Conservation (phyloP, 371 early-diverging fungal genomes). For the Phascolomyces articulosus region DNA sequence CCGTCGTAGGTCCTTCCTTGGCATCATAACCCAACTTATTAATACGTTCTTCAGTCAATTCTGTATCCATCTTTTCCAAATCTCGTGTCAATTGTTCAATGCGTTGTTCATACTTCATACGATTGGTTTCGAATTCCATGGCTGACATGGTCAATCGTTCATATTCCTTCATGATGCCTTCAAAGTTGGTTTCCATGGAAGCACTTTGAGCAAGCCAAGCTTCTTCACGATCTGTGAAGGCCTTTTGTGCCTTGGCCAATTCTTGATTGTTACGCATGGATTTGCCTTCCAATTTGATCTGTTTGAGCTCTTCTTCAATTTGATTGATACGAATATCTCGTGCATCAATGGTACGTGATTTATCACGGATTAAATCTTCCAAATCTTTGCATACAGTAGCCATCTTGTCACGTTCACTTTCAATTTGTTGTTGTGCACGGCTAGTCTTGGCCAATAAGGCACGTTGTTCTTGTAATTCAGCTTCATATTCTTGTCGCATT, state of each 20-base stretch:
- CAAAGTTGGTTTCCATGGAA: conserved; percentile 53
- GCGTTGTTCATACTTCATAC: conserved; percentile 45
- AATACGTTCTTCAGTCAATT: conserved; percentile 41
- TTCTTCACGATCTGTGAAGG: conserved; percentile 41
- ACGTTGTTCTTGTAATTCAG: conserved; percentile 48
- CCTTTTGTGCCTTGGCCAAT: conserved; percentile 30
- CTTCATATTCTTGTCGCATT: conserved; percentile 47
- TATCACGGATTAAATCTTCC: conserved; percentile 43
- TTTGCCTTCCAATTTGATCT: conserved; percentile 6
- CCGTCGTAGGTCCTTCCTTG: conserved; percentile 41
- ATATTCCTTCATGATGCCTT: conserved; percentile 59
- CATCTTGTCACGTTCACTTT: conserved; percentile 34
- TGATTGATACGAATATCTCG: conserved; percentile 41
- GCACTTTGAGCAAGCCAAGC: conserved; percentile 47
- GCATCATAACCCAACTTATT: conserved; percentile 29
- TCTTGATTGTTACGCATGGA: conserved; percentile 5
- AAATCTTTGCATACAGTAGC: conserved; percentile 37
- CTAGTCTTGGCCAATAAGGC: conserved; percentile 40
- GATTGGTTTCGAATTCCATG: conserved; percentile 56
- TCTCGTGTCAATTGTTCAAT: conserved; percentile 38
- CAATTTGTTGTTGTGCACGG: conserved; percentile 26
- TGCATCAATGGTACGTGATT: conserved; percentile 37
- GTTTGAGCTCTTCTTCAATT: conserved; percentile 28
- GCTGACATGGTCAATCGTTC: conserved; percentile 59
- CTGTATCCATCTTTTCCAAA: conserved; percentile 35